phyloP scores from a whole-genome alignment of 73 alveolate species.

The Paraurostyla sp. region DNA sequence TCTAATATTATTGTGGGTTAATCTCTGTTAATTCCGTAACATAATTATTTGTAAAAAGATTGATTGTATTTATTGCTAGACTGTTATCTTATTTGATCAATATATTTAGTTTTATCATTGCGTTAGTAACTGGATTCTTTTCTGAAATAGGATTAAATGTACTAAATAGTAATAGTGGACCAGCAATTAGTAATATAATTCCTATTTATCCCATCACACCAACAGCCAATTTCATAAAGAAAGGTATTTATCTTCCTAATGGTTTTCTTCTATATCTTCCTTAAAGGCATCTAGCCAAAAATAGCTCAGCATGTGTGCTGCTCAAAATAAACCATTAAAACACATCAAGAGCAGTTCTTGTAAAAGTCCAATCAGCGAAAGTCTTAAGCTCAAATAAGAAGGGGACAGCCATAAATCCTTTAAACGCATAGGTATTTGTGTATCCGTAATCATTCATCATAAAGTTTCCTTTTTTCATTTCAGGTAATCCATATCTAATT shows the following conservation, averaged over 20 bases:
- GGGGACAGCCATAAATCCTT: constrained; percentile 90
- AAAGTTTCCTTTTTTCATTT: constrained; percentile 85
- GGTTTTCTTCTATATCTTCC: constrained; percentile 57
- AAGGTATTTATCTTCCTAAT: constrained; percentile 67
- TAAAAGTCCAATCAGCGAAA: constrained; percentile 97
- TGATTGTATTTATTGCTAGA: constrained; percentile 43
- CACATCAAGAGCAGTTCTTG: constrained; percentile 93
- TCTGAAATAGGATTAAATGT: constrained; percentile 94
- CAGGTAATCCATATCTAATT: constrained; percentile 93
- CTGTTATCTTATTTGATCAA: constrained; percentile 22
- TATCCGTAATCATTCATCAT: constrained; percentile 51
- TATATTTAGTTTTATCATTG: constrained; percentile 59
- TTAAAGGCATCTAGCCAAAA: constrained; percentile 76
- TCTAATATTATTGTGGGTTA: constrained; percentile 20
- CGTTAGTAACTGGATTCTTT: constrained; percentile 89
- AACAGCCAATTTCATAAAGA: constrained; percentile 73
- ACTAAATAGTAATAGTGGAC: constrained; percentile 93
- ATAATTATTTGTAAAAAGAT: constrained; percentile 53
- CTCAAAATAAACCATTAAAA: constrained; percentile 96
- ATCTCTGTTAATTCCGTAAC: constrained; percentile 29
- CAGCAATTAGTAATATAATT: constrained; percentile 81
- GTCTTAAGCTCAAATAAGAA: constrained; percentile 94
- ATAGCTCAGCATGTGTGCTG: constrained; percentile 91
- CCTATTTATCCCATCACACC: constrained; percentile 83
- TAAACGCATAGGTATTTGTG: constrained; percentile 67